phyloP scores from a whole-genome alignment of 2,329 filamentous ascomycete genomes.

The Xylaria arbuscula region DNA sequence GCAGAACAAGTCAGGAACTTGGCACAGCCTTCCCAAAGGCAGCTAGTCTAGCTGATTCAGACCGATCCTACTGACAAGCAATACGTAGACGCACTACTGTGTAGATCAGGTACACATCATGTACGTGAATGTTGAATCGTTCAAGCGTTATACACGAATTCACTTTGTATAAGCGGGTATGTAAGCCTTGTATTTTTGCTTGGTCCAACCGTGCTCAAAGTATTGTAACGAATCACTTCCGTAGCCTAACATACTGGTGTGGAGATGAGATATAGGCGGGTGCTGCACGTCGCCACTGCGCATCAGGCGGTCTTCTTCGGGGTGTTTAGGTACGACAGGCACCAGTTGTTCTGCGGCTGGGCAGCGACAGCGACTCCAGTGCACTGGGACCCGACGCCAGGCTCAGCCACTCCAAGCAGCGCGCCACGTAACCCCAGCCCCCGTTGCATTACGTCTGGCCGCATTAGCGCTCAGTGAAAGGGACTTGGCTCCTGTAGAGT shows the following conservation, averaged over 20 bases:
- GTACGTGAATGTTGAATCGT: not conserved
- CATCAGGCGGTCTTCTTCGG: conserved; percentile 6
- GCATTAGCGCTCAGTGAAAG: conserved; percentile 41
- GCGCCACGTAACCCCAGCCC: conserved; percentile 45
- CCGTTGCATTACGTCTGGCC: conserved; percentile 48
- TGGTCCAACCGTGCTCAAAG: conserved; percentile 6
- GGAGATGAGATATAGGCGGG: not conserved
- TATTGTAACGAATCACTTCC: too few relatives aligned
- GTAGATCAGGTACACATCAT: not conserved
- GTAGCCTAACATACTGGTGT: not conserved
- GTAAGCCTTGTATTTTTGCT: conserved; percentile 14
- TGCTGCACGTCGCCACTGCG: conserved; percentile 16
- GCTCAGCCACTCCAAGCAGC: conserved; percentile 36
- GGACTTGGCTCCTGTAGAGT: conserved; percentile 30
- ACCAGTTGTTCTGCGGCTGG: conserved; percentile 17
- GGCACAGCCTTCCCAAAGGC: not conserved
- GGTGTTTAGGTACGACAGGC: not conserved
- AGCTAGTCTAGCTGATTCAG: not conserved
- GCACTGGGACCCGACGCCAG: conserved; percentile 27
- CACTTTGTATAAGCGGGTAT: conserved; percentile 3
- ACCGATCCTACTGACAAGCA: not conserved
- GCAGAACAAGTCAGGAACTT: not conserved
- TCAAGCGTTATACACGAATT: not conserved
- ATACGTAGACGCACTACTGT: not conserved
- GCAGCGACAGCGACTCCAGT: conserved; percentile 27